phyloP scores from a whole-genome alignment of 1,139 yeast genomes.

The Scheffersomyces insectosa region DNA sequence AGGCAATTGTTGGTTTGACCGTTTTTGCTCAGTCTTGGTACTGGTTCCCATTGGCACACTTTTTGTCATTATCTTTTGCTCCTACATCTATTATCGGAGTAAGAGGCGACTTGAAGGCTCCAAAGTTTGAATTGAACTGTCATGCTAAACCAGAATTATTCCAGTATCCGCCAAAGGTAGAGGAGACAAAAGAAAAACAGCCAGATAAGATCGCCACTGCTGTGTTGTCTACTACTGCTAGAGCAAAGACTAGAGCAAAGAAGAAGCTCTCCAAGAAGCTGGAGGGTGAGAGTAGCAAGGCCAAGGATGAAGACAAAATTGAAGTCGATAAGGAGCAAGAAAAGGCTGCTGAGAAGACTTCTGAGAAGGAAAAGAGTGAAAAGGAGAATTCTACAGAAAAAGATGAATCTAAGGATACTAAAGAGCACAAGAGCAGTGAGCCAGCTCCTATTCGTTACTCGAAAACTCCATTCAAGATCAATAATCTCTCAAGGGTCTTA shows the following conservation, averaged over 20 bases:
- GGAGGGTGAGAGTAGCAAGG: constrained; percentile 27
- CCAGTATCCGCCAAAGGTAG: constrained; percentile 88
- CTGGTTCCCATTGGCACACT: constrained; percentile 97
- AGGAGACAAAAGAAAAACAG: constrained; percentile 76
- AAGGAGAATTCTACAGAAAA: constrained; percentile 24
- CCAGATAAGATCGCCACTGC: constrained; percentile 93
- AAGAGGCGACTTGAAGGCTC: constrained; percentile 81
- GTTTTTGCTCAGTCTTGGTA: constrained; percentile 95
- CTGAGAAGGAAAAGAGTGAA: constrained; percentile 19
- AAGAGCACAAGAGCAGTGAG: constrained; percentile 27
- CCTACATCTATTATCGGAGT: constrained; percentile 93
- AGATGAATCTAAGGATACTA: constrained; percentile 19
- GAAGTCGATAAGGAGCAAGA: constrained; percentile 26
- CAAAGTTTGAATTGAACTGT: constrained; percentile 79
- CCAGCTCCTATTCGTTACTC: constrained; percentile 42
- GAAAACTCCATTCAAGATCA: constrained; percentile 65
- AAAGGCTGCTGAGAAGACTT: constrained; percentile 19
- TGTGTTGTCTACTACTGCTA: constrained; percentile 87
- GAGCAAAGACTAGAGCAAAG: constrained; percentile 90
- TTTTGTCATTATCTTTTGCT: constrained; percentile 84
- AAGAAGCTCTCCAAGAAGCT: constrained; percentile 61
- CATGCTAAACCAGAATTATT: constrained; percentile 78
- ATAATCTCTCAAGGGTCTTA: constrained; percentile 82
- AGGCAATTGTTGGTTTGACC: constrained; percentile 89
- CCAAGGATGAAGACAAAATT: constrained; percentile 24